phyloP scores from a whole-genome alignment of 306 rosid species.

The Carpinus viminea region DNA sequence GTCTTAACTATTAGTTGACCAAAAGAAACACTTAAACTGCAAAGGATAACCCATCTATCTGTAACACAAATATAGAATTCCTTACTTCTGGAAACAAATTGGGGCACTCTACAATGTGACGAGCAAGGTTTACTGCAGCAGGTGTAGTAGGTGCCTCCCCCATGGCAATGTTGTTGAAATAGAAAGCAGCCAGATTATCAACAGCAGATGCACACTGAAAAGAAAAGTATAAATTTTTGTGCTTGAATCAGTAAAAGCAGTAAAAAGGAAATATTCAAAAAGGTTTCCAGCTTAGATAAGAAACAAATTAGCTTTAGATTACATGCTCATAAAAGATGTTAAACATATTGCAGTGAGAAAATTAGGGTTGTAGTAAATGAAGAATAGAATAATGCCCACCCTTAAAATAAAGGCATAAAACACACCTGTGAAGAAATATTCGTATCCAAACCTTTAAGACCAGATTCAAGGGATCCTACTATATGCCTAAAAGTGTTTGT shows the following conservation, averaged over 20 bases:
- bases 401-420: constrained; percentile 17
- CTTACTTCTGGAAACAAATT: constrained; percentile 93
- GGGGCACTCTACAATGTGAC: constrained; percentile 86
- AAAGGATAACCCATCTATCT: background rate
- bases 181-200: constrained; percentile 91
- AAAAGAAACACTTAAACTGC: background rate
- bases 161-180: constrained; percentile 89
- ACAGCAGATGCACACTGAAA: constrained; percentile 98
- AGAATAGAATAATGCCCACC: background rate
- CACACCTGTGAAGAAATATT: constrained; percentile 91
- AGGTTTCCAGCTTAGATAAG: background rate
- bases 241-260: constrained; percentile 21
- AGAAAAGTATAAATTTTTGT: constrained; percentile 27
- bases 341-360: constrained; percentile 16
- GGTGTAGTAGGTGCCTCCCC: constrained; percentile 90
- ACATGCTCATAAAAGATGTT: background rate
- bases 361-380: constrained; percentile 11
- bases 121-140: constrained; percentile 81
- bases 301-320: background rate
- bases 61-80: background rate
- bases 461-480: constrained; percentile 96
- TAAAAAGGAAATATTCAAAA: constrained; percentile 20
- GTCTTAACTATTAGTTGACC: background rate
- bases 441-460: constrained; percentile 94
- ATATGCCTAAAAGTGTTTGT: constrained; percentile 83